Evolutionary conservation across 345 rosid genomes (phyloP), one percentile per base, ranked within the genome.

Genomic region (Euphorbia lathyris): DNA sequence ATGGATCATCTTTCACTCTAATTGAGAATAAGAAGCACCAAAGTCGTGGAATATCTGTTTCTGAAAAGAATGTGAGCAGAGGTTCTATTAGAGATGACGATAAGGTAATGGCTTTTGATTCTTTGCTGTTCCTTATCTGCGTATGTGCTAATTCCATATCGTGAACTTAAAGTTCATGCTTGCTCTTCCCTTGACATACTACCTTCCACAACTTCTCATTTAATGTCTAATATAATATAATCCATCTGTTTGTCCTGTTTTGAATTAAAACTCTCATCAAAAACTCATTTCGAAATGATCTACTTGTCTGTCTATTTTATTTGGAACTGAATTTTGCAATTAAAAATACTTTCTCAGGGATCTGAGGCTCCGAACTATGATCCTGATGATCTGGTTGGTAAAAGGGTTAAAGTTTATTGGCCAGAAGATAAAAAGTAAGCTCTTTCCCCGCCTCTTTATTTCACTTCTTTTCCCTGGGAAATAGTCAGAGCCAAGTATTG

Each of bases 351-450:
- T 56, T 83, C 38, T 52, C 86, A 92, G 97, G 86, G 75, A 58
- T 73, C 97, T 81, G 85, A 75, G 75, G 60, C 65, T 53, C 66
- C 73, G 74, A 85, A 63, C 48, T 68, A 57, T 75, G 90, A 75
- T 48, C 86, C 80, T 57, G 81, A 72, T 65, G 16, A 14, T 1
- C 71, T 92, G 72, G 87, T 92, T 78, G 99, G 98, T 51, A 63
- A 80, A 16, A 92, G 78, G 83, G 78, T 96, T 72, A 86, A 82
- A 81, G 90, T 96, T 55, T 96, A 95, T 93, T 96, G 99, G 99
- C 98, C 99, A n/a, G 30, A 67, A 22, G 99, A 96, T 85, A 70
- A 57, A 10, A 42, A 22, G 99, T 96, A 77, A 83, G 90, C 36
- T 30, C 36, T 67, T 10, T 1, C 58, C n/a, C 30, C 65, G 2